These are phyloP conservation scores for Candida tropicalis DNA, from an alignment of 1,139 yeast genomes.

Conservation along the genomic window DNA sequence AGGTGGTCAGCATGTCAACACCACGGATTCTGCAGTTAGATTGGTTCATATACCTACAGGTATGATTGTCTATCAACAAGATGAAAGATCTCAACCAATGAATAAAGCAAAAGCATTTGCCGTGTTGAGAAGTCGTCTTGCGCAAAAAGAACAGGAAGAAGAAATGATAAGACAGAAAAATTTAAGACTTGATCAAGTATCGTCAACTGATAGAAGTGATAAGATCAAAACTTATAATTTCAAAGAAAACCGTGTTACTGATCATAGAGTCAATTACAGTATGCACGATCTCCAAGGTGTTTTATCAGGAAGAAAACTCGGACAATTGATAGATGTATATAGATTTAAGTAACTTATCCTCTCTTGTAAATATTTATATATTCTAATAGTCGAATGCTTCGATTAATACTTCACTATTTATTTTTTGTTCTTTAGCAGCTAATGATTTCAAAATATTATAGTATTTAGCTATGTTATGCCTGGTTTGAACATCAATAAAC, in stretches of 20 bases:
- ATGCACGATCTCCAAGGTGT: constrained; percentile 81
- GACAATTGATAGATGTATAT: constrained; percentile 46
- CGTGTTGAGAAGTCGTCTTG: constrained; percentile 78
- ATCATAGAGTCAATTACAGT: constrained; percentile 84
- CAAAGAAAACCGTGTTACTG: constrained; percentile 91
- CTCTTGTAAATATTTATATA: neutral
- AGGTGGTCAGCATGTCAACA: constrained; percentile 98
- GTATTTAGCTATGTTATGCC: constrained; percentile 82
- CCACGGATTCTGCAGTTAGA: constrained; percentile 96
- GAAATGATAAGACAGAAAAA: constrained; percentile 66
- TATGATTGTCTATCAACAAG: constrained; percentile 86
- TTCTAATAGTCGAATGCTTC: constrained; percentile 6
- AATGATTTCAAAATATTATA: constrained; percentile 81
- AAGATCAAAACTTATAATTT: constrained; percentile 92
- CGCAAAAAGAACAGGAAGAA: constrained; percentile 73
- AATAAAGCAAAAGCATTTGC: constrained; percentile 95
- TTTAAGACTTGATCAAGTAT: constrained; percentile 79
- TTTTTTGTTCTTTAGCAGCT: constrained; percentile 30
- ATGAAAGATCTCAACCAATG: constrained; percentile 91
- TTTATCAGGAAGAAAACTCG: constrained; percentile 70
- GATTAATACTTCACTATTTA: constrained; percentile 3
- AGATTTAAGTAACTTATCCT: constrained; percentile 1
- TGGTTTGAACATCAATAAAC: constrained; percentile 56
- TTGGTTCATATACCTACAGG: constrained; percentile 93
- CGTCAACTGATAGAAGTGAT: constrained; percentile 88